Evolutionary conservation across 2,329 filamentous ascomycete species (phyloP).

Genomic region (Elsinoe arachidis): DNA sequence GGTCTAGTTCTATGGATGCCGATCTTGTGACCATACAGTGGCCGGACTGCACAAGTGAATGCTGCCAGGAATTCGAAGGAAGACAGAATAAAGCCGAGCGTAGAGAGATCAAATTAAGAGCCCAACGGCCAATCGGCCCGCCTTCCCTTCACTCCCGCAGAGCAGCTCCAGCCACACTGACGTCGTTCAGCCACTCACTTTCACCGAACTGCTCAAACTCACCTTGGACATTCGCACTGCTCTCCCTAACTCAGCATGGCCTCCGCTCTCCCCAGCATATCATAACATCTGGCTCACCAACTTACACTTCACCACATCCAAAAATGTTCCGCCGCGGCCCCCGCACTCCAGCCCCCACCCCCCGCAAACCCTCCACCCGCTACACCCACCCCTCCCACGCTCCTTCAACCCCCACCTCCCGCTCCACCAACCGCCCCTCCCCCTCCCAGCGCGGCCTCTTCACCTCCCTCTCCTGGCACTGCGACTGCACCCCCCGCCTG

Average conservation of each 20-base stretch:
- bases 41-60: no score
- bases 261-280: not conserved
- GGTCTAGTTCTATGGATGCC: no score
- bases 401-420: not conserved
- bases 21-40: no score
- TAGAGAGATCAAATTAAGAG: no score
- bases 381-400: not conserved
- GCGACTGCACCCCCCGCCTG: slow-evolving; percentile 47
- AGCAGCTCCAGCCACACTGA: slow-evolving; percentile 10
- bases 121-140: no score
- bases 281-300: not conserved
- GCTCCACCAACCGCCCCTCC: not conserved
- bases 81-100: no score
- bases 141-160: no score
- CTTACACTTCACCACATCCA: not conserved
- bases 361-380: not conserved
- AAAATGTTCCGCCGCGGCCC: slow-evolving; percentile 13
- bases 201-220: not conserved
- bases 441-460: slow-evolving; percentile 21
- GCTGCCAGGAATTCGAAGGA: no score
- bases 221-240: slow-evolving; percentile 13
- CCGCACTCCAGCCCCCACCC: not conserved
- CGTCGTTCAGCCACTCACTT: slow-evolving; percentile 2
- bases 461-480: slow-evolving; percentile 38
- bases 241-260: not conserved